Evolutionary conservation across 345 rosid species (phyloP).

Genomic region (Tarenaya hassleriana): DNA sequence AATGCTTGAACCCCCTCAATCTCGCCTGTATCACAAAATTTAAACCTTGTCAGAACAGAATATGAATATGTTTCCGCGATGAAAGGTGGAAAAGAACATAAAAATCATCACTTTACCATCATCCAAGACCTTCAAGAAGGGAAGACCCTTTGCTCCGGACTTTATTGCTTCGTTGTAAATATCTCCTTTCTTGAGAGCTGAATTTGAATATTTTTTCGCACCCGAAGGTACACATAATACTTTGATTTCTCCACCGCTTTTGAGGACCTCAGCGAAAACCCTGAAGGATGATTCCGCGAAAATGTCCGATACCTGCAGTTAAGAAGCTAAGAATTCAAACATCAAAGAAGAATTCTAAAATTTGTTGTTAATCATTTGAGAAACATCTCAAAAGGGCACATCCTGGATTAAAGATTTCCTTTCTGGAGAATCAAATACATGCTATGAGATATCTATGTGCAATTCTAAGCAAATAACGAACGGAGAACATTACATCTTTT

Average conservation of each 20-base stretch:
- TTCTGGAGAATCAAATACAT: constrained; percentile 12
- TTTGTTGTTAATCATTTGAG: not conserved
- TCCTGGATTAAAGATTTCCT: not conserved
- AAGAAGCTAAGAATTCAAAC: constrained; percentile 11
- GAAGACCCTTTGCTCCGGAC: constrained; percentile 95
- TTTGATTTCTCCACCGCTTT: constrained; percentile 70
- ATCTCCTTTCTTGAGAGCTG: constrained; percentile 93
- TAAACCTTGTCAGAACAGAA: constrained; percentile 9
- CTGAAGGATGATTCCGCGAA: constrained; percentile 63
- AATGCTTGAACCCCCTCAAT: constrained; percentile 80
- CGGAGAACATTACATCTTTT: constrained; percentile 65
- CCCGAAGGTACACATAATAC: constrained; percentile 74
- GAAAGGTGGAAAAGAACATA: constrained; percentile 8
- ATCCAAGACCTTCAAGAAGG: constrained; percentile 85
- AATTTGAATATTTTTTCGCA: constrained; percentile 65
- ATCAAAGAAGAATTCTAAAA: not conserved
- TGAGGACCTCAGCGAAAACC: constrained; percentile 65
- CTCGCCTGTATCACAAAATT: constrained; percentile 26
- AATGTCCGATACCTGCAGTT: constrained; percentile 75
- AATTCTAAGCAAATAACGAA: too few species aligned
- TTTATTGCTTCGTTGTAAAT: constrained; percentile 71
- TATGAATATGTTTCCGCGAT: not conserved
- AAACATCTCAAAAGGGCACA: constrained; percentile 2
- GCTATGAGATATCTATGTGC: constrained; percentile 4
- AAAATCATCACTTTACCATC: constrained; percentile 46